Conservation (phyloP, 2,329 filamentous ascomycete species). For the Fusarium luffae region DNA sequence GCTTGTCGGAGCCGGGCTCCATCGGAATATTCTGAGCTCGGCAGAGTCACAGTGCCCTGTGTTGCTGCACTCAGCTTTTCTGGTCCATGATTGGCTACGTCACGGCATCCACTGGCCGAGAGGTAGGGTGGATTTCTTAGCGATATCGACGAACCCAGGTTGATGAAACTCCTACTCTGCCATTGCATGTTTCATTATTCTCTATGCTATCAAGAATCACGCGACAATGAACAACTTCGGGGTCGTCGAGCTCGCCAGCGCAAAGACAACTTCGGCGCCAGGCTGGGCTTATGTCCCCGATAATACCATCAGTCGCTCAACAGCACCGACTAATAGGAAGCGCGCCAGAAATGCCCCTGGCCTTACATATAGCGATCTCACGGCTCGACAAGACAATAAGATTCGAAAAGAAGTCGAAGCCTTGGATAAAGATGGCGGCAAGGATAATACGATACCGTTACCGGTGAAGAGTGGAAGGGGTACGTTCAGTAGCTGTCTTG, state of each 20-base stretch:
- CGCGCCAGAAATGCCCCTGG: constrained; percentile 71
- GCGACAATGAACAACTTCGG: constrained; percentile 73
- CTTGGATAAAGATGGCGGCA: constrained; percentile 82
- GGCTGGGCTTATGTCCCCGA: constrained; percentile 95
- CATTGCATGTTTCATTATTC: constrained; percentile 1
- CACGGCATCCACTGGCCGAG: constrained; percentile 26
- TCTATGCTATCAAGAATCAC: constrained; percentile 3
- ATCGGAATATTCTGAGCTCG: constrained; percentile 46
- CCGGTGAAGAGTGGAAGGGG: constrained; percentile 64
- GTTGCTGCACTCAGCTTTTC: constrained; percentile 22
- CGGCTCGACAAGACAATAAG: constrained; percentile 84
- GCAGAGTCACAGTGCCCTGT: constrained; percentile 11
- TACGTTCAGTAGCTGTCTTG: constrained; percentile 41
- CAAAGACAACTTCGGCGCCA: constrained; percentile 76
- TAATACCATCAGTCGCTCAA: constrained; percentile 68
- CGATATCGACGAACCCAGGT: constrained; percentile 6
- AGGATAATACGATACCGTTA: constrained; percentile 77
- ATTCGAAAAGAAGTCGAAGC: constrained; percentile 84
- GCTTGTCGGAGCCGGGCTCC: constrained; percentile 33
- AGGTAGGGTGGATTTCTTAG: constrained; percentile 36
- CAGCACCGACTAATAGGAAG: constrained; percentile 72
- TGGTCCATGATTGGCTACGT: constrained; percentile 45
- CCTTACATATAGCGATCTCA: constrained; percentile 71
- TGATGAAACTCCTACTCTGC: neutral
- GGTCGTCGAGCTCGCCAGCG: constrained; percentile 83